Conservation (phyloP, 2,329 filamentous ascomycete species). For the Diaporthe nobilis region DNA sequence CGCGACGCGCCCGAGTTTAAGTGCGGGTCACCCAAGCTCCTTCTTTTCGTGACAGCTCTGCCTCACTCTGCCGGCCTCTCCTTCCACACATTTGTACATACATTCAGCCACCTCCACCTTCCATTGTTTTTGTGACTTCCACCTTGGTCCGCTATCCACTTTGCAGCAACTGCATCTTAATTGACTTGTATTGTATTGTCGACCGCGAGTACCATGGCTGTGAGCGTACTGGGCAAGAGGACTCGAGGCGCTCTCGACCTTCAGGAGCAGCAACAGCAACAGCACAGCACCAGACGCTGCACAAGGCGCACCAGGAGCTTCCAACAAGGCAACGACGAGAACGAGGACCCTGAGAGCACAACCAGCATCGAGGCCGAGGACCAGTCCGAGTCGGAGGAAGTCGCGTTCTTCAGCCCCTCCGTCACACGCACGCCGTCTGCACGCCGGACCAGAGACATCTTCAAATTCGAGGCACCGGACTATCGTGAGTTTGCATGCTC, state of each 20-base stretch:
- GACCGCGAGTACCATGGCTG: slow-evolving; percentile 45
- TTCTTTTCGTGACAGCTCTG: slow-evolving; percentile 3
- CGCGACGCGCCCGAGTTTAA: slow-evolving; percentile 30
- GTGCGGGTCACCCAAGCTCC: slow-evolving; percentile 20
- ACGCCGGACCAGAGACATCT: slow-evolving; percentile 36
- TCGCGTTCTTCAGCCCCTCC: slow-evolving; percentile 48
- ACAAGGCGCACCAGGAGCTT: slow-evolving; percentile 53
- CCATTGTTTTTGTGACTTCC: slow-evolving; percentile 2
- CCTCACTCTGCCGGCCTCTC: background rate
- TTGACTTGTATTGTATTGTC: slow-evolving; percentile 17
- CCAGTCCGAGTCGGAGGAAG: slow-evolving; percentile 54
- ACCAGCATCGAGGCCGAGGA: slow-evolving; percentile 60
- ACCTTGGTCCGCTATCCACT: slow-evolving; percentile 37
- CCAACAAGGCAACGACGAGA: slow-evolving; percentile 73
- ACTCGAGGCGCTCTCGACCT: slow-evolving; percentile 42
- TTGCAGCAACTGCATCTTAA: slow-evolving; percentile 1
- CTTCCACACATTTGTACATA: slow-evolving; percentile 11
- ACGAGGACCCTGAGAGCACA: slow-evolving; percentile 68
- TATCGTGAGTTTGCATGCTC: slow-evolving; percentile 40
- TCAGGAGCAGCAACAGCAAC: slow-evolving; percentile 52
- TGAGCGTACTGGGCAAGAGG: slow-evolving; percentile 51
- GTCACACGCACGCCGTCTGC: slow-evolving; percentile 42
- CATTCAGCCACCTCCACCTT: slow-evolving; percentile 19
- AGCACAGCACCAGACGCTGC: slow-evolving; percentile 61
- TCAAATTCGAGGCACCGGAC: slow-evolving; percentile 43